phyloP scores from a whole-genome alignment of 164 flowering plant species.

The Liquidambar formosana region DNA sequence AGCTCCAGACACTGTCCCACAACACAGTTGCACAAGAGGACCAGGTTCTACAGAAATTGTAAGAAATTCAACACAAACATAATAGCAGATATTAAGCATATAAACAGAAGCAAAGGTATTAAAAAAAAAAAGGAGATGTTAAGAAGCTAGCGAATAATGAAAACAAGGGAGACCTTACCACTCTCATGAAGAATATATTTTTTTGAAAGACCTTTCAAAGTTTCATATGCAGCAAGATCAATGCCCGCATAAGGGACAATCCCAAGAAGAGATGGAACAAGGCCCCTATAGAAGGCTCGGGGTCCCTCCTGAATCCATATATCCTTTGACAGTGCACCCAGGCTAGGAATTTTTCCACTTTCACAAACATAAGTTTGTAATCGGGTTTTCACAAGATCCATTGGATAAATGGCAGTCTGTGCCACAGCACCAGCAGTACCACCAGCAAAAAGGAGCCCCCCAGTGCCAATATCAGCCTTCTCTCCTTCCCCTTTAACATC shows the following conservation, averaged over 20 bases:
- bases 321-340: conserved; percentile 59
- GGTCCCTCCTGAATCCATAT: conserved; percentile 93
- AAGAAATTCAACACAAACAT: background rate
- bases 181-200: conserved; percentile 65
- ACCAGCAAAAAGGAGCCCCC: conserved; percentile 82
- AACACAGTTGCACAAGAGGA: conserved; percentile 79
- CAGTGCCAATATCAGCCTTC: conserved; percentile 71
- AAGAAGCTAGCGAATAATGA: background rate
- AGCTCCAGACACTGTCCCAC: conserved; percentile 95
- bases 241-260: conserved; percentile 97
- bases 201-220: conserved; percentile 82
- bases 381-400: conserved; percentile 95
- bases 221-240: conserved; percentile 94
- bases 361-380: conserved; percentile 70
- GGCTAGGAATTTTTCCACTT: conserved; percentile 24
- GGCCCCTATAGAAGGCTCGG: conserved; percentile 86
- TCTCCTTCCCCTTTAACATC: conserved; percentile 48
- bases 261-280: conserved; percentile 90
- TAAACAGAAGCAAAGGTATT: background rate
- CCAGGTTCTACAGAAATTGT: conserved; percentile 23
- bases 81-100: background rate
- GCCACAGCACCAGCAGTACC: conserved; percentile 97
- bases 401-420: conserved; percentile 84
- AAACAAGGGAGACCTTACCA: conserved; percentile 40
- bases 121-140: background rate